Evolutionary conservation across 2,329 filamentous ascomycete genomes (phyloP), one percentile per base, ranked within the genome.

Genomic region (Cryphonectria carpinicola): DNA sequence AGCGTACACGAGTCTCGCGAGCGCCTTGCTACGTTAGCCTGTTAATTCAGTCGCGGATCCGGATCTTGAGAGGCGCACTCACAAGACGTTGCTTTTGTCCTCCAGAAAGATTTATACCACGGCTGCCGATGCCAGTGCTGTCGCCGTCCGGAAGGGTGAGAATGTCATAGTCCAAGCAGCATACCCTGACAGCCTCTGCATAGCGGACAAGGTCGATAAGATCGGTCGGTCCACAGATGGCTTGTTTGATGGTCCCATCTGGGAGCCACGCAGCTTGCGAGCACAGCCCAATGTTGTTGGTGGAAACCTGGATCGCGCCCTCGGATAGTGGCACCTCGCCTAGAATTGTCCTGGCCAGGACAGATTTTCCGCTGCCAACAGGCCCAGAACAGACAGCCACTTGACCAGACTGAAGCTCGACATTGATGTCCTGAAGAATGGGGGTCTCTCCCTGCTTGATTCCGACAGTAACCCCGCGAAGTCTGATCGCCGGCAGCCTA

Each of bases 211-310:
- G 63, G 43, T 76, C 69, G 46, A 61, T n/a, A 17, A 56, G 63
- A 28, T 70, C 66, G 35, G 71, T 39, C 25, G 67, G 67, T 6
- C 77, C 74, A 41, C 71, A 73, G n/a, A 83, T 80, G 17, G 74
- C 75, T 10, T 80, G 71, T 70, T 74, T 76, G 28, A 82, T 78
- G 4, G 69, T 81, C 0, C 75, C 76, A 49, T 76, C 80, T 0
- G 79, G 79, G 32, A 84, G 72, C 81, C 82, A 83, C 0, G 81
- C 76, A 22, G 49, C 75, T 39, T 83, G 82, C 5, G 79, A 74
- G 68, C 80, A 81, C 63, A 82, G 83, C 11, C 73, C 79, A 52
- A 82, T 78, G 11, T 68, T 71, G 60, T 66, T 70, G 0, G 79
- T 77, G 4, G 75, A 74, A 1, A 80, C 4, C 0, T 60, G 64